phyloP scores from a whole-genome alignment of 1,284 basidiomycete genomes.

The Rhodotorula sp. region DNA sequence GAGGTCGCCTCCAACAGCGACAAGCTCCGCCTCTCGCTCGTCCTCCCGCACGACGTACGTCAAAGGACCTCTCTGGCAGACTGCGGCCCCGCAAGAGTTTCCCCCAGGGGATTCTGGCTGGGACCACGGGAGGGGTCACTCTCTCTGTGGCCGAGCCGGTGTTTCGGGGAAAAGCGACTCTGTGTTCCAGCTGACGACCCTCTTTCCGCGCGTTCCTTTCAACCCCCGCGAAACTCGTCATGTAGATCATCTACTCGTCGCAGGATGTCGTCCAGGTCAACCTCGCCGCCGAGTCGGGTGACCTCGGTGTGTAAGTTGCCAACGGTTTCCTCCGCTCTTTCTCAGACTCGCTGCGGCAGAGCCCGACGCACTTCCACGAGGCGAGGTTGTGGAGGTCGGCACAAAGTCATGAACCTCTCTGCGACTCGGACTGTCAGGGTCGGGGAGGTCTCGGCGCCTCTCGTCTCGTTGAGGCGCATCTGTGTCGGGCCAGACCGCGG shows the following conservation, averaged over 20 bases:
- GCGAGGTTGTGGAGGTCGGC: not conserved
- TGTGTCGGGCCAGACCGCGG: too few relatives aligned
- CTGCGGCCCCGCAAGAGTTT: not conserved
- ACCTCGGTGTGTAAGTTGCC: conserved; percentile 76
- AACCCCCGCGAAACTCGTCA: too few relatives aligned
- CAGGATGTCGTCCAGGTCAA: conserved; percentile 91
- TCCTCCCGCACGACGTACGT: conserved; percentile 86
- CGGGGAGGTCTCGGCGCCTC: not conserved
- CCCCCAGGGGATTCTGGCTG: too few relatives aligned
- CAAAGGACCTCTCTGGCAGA: not conserved
- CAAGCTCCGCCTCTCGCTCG: conserved; percentile 85
- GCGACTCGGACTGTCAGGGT: not conserved
- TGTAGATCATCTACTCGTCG: conserved; percentile 79
- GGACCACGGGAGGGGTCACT: too few relatives aligned
- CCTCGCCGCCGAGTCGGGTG: conserved; percentile 86
- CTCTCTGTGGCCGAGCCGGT: too few relatives aligned
- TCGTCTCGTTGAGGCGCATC: too few relatives aligned
- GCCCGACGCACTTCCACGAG: not conserved
- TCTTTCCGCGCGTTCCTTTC: not conserved
- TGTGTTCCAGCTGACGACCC: not conserved
- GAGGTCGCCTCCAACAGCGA: conserved; percentile 64
- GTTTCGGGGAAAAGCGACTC: not conserved
- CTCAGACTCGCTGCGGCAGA: too few relatives aligned
- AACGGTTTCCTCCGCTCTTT: not conserved
- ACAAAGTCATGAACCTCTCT: too few relatives aligned